Percentiles rank a stretch among this genome's conserved stretches.
These are phyloP conservation scores for Aspergillus chevalieri DNA, from an alignment of 2,329 filamentous ascomycete species.

Conservation along the genomic window DNA sequence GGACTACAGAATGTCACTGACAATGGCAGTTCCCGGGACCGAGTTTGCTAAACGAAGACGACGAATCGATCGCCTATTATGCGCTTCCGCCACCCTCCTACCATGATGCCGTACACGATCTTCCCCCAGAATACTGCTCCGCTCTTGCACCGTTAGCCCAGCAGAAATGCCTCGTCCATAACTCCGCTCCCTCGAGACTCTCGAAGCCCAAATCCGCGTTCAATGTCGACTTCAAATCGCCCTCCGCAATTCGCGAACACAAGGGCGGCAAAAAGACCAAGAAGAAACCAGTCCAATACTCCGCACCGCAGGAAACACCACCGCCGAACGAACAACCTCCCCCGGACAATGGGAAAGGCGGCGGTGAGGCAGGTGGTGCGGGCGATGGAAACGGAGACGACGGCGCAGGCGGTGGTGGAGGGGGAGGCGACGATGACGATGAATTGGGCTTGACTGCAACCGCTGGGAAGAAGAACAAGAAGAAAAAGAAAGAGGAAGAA, in stretches of 20 bases:
- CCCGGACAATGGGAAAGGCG: slow-evolving; percentile 8
- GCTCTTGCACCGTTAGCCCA: slow-evolving; percentile 22
- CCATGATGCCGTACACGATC: slow-evolving; percentile 25
- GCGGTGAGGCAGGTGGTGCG: slow-evolving; percentile 27
- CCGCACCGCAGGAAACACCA: slow-evolving; percentile 11
- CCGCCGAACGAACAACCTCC: slow-evolving; percentile 13
- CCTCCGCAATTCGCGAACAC: slow-evolving; percentile 26
- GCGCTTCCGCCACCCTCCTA: slow-evolving; percentile 26
- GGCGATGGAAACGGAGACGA: slow-evolving; percentile 24
- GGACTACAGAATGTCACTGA: background rate
- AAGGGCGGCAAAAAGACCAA: slow-evolving; percentile 25
- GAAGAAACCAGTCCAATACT: slow-evolving; percentile 9
- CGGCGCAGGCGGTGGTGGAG: slow-evolving; percentile 24
- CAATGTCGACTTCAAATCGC: slow-evolving; percentile 19
- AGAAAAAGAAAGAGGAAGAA: slow-evolving; percentile 30
- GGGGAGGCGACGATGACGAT: slow-evolving; percentile 32
- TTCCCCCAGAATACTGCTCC: slow-evolving; percentile 32
- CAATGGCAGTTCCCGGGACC: no score
- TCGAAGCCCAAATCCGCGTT: slow-evolving; percentile 2
- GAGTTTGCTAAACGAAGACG: background rate
- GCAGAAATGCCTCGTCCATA: slow-evolving; percentile 9
- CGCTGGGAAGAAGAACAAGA: slow-evolving; percentile 26
- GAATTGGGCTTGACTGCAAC: slow-evolving; percentile 28
- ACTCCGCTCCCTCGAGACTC: slow-evolving; percentile 5
- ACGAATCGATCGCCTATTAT: slow-evolving; percentile 13